Percentiles rank a stretch among this genome's conserved stretches.
These are phyloP conservation scores for Ophiostoma perfectum DNA, from an alignment of 2,329 filamentous ascomycete species.

Conservation along the genomic window DNA sequence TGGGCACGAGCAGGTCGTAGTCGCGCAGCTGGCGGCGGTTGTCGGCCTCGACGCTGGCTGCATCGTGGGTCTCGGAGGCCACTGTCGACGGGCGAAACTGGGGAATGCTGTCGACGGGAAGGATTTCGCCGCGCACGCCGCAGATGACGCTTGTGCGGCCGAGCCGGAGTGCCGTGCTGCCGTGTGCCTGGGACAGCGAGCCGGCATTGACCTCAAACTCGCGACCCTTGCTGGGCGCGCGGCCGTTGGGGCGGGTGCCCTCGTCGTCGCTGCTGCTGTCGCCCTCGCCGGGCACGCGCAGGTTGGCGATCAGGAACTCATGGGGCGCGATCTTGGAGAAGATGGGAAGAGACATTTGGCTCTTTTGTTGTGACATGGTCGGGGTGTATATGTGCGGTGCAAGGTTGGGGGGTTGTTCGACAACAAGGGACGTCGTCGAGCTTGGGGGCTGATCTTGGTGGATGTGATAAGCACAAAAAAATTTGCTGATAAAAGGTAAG, in stretches of 20 bases:
- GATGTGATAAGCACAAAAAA: slow-evolving; percentile 11
- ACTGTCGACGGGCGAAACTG: slow-evolving; percentile 49
- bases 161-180: slow-evolving; percentile 78
- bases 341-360: slow-evolving; percentile 50
- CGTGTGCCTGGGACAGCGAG: slow-evolving; percentile 82
- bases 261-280: slow-evolving; percentile 30
- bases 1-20: slow-evolving; percentile 78
- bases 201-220: slow-evolving; percentile 71
- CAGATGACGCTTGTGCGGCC: slow-evolving; percentile 95
- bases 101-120: slow-evolving; percentile 68
- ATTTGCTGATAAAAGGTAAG: slow-evolving; percentile 9
- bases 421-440: neutral
- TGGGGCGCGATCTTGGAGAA: slow-evolving; percentile 88
- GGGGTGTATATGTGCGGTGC: neutral
- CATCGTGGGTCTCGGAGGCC: neutral
- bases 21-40: slow-evolving; percentile 48
- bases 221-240: slow-evolving; percentile 63
- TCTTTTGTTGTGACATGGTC: slow-evolving; percentile 23
- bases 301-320: slow-evolving; percentile 83
- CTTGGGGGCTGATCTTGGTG: neutral
- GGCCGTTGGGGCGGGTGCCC: slow-evolving; percentile 74
- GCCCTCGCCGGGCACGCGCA: slow-evolving; percentile 45
- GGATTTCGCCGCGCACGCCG: slow-evolving; percentile 79
- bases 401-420: neutral
- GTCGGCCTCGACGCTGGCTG: slow-evolving; percentile 23